Evolutionary conservation across 2,329 filamentous ascomycete genomes (phyloP), one percentile per base, ranked within the genome.

Genomic region (Colletotrichum coccodes): DNA sequence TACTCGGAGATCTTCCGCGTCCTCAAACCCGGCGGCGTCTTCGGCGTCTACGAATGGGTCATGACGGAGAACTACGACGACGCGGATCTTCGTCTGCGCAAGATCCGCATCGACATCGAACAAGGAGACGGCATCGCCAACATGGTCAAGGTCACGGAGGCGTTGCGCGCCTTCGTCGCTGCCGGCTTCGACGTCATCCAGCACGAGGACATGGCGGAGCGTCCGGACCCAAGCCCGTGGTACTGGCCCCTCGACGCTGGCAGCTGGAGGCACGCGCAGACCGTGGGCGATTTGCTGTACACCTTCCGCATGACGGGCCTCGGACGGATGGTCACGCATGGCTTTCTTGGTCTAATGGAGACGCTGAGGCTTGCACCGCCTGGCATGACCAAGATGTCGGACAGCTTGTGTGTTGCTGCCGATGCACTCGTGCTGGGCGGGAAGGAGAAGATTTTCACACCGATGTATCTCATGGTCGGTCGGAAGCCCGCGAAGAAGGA

Each of bases 21-120:
- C 26, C 87, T 99, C 72, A 99, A 98, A 88, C 96, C 96, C 23
- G 96, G 96, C 70, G 95, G 96, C 80, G 86, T 94, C 59, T 99
- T 98, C 76, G 96, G 95, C 78, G 95, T 98, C 60, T 99, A 98
- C 83, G 96, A 99, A 83, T 98, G 96, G 96, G 87, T 98, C 77
- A 98, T 99, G 96, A 98, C 95, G 7, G 95, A 98, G 71, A 85
- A 91, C 28, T 99, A 98, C 82, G 92, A 98, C 84, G 95, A 97
- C 79, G 86, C 92, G 70, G 94, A 98, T 86, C 81, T 93, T 1
- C 86, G 90, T 76, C 96, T 98, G 85, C 92, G 94, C 73, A 90
- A 93, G 79, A 96, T 98, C 77, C 93, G 96, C 72, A 90, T 98
- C 21, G 95, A 92, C 72, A 99, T 99, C 73, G 96, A 99, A 86